These are phyloP conservation scores for Phytophthora foliorum DNA, from an alignment of 352 stramenopile species.

Conservation along the genomic window DNA sequence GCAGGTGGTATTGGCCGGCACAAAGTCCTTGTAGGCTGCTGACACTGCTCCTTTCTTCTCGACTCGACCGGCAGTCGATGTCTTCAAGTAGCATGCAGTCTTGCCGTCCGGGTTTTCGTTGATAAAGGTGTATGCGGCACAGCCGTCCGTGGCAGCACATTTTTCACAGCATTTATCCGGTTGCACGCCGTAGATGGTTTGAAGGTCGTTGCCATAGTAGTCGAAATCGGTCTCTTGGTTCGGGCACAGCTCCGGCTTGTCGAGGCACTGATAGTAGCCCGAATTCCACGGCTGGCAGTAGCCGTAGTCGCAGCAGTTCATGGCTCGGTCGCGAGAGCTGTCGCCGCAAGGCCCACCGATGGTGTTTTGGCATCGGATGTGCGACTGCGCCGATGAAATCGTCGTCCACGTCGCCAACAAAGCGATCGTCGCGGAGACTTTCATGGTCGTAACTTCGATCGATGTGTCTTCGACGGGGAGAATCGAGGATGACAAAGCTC, in stretches of 20 bases:
- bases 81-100: slow-evolving; percentile 68
- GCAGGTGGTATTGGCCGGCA: slow-evolving; percentile 52
- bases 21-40: slow-evolving; percentile 33
- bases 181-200: slow-evolving; percentile 52
- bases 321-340: slow-evolving; percentile 40
- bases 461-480: slow-evolving; percentile 17
- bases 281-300: slow-evolving; percentile 79
- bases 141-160: slow-evolving; percentile 50
- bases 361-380: slow-evolving; percentile 59
- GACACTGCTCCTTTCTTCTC: slow-evolving; percentile 60
- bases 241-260: slow-evolving; percentile 48
- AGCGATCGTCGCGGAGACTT: slow-evolving; percentile 7
- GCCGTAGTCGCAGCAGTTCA: slow-evolving; percentile 50
- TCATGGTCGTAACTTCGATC: slow-evolving; percentile 26
- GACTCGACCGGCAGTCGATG: slow-evolving; percentile 22
- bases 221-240: slow-evolving; percentile 65
- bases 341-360: slow-evolving; percentile 47
- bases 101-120: slow-evolving; percentile 70
- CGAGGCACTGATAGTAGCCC: slow-evolving; percentile 69
- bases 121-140: slow-evolving; percentile 68
- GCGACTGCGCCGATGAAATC: slow-evolving; percentile 38
- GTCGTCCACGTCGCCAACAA: slow-evolving; percentile 16
- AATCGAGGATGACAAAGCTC: slow-evolving; percentile 19
- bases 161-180: slow-evolving; percentile 50
- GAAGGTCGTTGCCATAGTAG: slow-evolving; percentile 59